A percentile compares a stretch with the other conserved stretches of the same genome.
These are phyloP conservation scores for Tubosaeta sp. DNA, from an alignment of 768 basidiomycete genomes.

Conservation along the genomic window DNA sequence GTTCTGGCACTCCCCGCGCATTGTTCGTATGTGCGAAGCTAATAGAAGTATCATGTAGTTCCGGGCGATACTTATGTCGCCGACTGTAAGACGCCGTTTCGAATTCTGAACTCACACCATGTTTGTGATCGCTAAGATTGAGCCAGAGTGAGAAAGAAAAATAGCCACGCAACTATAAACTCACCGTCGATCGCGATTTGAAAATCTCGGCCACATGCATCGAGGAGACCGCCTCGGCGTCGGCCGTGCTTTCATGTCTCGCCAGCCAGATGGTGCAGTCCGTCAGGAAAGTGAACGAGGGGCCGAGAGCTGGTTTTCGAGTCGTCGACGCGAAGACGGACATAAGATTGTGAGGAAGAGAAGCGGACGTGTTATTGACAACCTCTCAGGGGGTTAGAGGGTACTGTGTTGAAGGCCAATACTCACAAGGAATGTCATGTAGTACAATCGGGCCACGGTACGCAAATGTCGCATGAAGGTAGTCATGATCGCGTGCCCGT, in stretches of 20 bases:
- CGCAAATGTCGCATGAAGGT: constrained; percentile 66
- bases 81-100: constrained; percentile 27
- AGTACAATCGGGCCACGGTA: constrained; percentile 40
- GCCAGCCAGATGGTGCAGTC: constrained; percentile 75
- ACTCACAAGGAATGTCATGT: constrained; percentile 53
- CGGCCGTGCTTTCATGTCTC: constrained; percentile 12
- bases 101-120: constrained; percentile 40
- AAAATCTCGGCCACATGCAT: constrained; percentile 39
- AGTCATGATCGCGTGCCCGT: constrained; percentile 74
- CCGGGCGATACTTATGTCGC: neutral
- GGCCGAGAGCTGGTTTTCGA: constrained; percentile 70
- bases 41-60: neutral
- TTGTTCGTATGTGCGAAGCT: too few relatives aligned
- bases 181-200: constrained; percentile 41
- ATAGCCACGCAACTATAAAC: neutral
- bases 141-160: neutral
- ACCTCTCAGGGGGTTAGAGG: constrained; percentile 38
- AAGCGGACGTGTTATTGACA: constrained; percentile 51
- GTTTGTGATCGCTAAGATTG: constrained; percentile 33
- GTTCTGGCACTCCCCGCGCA: neutral
- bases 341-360: constrained; percentile 28
- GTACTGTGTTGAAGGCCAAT: neutral
- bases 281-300: constrained; percentile 67
- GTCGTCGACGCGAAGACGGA: constrained; percentile 34
- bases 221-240: constrained; percentile 16